Evolutionary conservation across 1,284 basidiomycete species (phyloP).

Genomic region (Apiotrichum sp.): DNA sequence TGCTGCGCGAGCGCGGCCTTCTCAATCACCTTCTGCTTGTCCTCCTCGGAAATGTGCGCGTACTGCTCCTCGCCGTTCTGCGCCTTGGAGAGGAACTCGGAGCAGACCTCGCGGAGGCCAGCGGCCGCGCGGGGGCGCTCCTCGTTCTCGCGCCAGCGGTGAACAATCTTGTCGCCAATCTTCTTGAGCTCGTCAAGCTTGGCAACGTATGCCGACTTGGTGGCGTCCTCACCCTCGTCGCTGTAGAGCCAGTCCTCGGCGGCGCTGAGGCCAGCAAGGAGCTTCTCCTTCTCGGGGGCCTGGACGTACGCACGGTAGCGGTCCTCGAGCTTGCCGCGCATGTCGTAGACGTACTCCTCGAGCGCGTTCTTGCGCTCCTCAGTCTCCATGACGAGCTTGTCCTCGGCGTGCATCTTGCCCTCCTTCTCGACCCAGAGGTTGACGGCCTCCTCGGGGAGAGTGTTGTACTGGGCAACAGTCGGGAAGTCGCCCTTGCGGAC

Average conservation of each 20-base stretch:
- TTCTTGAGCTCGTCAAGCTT: constrained; percentile 72
- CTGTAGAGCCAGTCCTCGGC: constrained; percentile 93
- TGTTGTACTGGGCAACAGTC: constrained; percentile 60
- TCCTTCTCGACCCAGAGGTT: constrained; percentile 68
- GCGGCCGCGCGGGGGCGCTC: constrained; percentile 66
- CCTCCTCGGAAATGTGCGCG: constrained; percentile 78
- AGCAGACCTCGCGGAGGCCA: constrained; percentile 74
- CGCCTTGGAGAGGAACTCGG: constrained; percentile 73
- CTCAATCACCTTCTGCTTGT: constrained; percentile 66
- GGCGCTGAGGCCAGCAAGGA: constrained; percentile 62
- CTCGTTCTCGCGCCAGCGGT: constrained; percentile 73
- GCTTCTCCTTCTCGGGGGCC: constrained; percentile 65
- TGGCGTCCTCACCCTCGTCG: constrained; percentile 89
- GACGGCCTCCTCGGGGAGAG: constrained; percentile 58
- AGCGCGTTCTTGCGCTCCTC: constrained; percentile 96
- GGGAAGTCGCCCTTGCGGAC: constrained; percentile 75
- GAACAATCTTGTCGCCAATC: constrained; percentile 74
- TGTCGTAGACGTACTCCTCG: constrained; percentile 95
- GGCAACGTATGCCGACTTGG: constrained; percentile 79
- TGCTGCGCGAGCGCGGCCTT: constrained; percentile 67
- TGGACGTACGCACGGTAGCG: constrained; percentile 70
- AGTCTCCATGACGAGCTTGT: constrained; percentile 92
- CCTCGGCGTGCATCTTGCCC: constrained; percentile 74
- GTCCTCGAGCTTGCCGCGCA: constrained; percentile 80
- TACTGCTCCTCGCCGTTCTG: constrained; percentile 75